Percentiles rank a stretch among this genome's conserved stretches.
Conservation (phyloP, 2,329 filamentous ascomycete genomes). For the Scedosporium aurantiacum region DNA sequence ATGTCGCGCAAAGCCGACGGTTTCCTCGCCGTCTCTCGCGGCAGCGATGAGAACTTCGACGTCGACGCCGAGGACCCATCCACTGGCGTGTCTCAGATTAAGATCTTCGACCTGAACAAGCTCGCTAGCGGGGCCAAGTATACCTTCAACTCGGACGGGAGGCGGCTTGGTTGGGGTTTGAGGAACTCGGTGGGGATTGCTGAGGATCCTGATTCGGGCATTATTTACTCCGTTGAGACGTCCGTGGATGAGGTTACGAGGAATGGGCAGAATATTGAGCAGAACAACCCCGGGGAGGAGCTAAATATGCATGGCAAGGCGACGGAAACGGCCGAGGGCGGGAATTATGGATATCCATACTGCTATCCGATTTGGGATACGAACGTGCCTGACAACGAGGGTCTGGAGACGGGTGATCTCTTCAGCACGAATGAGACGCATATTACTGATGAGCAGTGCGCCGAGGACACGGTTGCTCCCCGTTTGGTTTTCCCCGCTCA, state of each 20-base stretch:
- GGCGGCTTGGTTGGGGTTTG: slow-evolving; percentile 54
- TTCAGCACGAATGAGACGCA: slow-evolving; percentile 29
- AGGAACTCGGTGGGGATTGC: slow-evolving; percentile 61
- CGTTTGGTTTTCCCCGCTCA: slow-evolving; percentile 52
- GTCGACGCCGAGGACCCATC: slow-evolving; percentile 32
- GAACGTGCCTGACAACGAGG: slow-evolving; percentile 25
- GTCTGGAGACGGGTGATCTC: slow-evolving; percentile 35
- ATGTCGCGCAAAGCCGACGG: slow-evolving; percentile 43
- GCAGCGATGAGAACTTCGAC: slow-evolving; percentile 55
- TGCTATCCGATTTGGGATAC: slow-evolving; percentile 59
- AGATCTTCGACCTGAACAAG: slow-evolving; percentile 37
- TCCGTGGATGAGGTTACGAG: slow-evolving; percentile 53
- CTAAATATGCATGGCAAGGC: slow-evolving; percentile 61
- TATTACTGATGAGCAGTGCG: slow-evolving; percentile 34
- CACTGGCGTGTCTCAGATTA: slow-evolving; percentile 56
- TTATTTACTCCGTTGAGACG: slow-evolving; percentile 56
- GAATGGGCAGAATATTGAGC: slow-evolving; percentile 47
- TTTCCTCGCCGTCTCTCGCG: slow-evolving; percentile 53
- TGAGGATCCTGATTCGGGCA: slow-evolving; percentile 45
- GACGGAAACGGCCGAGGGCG: slow-evolving; percentile 21
- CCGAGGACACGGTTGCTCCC: slow-evolving; percentile 32
- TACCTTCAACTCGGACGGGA: slow-evolving; percentile 37
- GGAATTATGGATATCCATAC: slow-evolving; percentile 60
- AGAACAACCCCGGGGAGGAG: slow-evolving; percentile 63
- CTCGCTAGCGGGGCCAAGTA: slow-evolving; percentile 19